phyloP scores from a whole-genome alignment of 805 yeast genomes.

The Debaryomyces castellii region DNA sequence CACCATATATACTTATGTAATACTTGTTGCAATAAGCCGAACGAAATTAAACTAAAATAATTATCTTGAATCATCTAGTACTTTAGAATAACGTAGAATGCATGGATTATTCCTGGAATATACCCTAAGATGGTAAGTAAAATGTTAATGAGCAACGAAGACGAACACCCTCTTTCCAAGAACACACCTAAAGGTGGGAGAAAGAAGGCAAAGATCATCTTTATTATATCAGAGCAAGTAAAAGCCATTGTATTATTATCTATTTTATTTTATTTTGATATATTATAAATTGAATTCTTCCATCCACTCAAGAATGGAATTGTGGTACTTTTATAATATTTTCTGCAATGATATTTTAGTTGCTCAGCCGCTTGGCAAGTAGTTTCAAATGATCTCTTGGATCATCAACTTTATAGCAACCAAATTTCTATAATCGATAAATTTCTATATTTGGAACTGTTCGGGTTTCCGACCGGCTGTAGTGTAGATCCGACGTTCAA shows the following conservation, averaged over 20 bases:
- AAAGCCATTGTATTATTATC: constrained; percentile 37
- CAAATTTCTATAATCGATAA: neutral
- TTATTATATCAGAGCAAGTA: constrained; percentile 53
- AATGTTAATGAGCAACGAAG: constrained; percentile 50
- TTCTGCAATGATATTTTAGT: too few relatives aligned
- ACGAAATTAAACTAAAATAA: neutral
- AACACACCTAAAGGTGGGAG: constrained; percentile 66
- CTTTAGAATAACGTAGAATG: constrained; percentile 52
- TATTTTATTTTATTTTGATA: neutral
- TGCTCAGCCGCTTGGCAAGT: too few relatives aligned
- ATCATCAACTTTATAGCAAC: neutral
- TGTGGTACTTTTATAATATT: neutral
- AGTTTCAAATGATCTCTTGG: neutral
- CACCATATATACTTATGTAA: too few relatives aligned
- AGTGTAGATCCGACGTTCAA: too few relatives aligned
- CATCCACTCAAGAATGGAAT: too few relatives aligned
- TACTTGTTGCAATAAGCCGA: too few relatives aligned
- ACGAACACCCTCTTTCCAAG: constrained; percentile 56
- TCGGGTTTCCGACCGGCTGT: neutral
- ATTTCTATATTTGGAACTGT: neutral
- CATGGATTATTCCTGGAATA: constrained; percentile 72
- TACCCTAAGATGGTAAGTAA: constrained; percentile 70
- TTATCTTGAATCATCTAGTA: constrained; percentile 13
- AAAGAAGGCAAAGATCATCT: constrained; percentile 50
- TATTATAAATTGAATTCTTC: too few relatives aligned